Percentiles rank a stretch among this genome's conserved stretches.
Evolutionary conservation across 2,329 filamentous ascomycete species (phyloP).

Genomic region (Nannizziopsis barbatae): DNA sequence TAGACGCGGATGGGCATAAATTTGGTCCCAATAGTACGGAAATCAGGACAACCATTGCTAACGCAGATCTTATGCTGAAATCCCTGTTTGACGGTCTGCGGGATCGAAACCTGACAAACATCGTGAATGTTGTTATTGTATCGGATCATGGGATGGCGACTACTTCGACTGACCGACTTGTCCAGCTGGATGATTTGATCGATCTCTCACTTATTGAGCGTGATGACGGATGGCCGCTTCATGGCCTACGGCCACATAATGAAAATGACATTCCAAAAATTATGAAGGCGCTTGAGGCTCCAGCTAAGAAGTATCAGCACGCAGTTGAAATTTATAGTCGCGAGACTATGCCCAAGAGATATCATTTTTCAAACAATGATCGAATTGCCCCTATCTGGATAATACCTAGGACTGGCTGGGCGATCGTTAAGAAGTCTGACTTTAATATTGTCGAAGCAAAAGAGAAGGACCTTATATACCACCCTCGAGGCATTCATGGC

Average conservation of each 20-base stretch:
- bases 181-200: slow-evolving; percentile 83
- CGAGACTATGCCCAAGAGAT: slow-evolving; percentile 79
- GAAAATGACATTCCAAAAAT: slow-evolving; percentile 54
- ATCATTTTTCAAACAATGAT: slow-evolving; percentile 78
- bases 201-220: slow-evolving; percentile 68
- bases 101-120: slow-evolving; percentile 67
- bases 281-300: slow-evolving; percentile 45
- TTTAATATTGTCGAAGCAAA: slow-evolving; percentile 62
- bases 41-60: slow-evolving; percentile 62
- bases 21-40: slow-evolving; percentile 94
- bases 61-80: slow-evolving; percentile 75
- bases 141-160: slow-evolving; percentile 98
- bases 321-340: slow-evolving; percentile 79
- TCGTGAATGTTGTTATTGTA: slow-evolving; percentile 92
- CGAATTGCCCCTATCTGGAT: slow-evolving; percentile 94
- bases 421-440: slow-evolving; percentile 68
- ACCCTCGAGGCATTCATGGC: slow-evolving; percentile 76
- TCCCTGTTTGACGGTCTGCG: slow-evolving; percentile 65
- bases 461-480: slow-evolving; percentile 55
- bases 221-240: slow-evolving; percentile 87
- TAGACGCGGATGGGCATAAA: slow-evolving; percentile 74
- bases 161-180: slow-evolving; percentile 64
- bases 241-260: slow-evolving; percentile 72
- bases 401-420: slow-evolving; percentile 84
- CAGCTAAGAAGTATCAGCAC: slow-evolving; percentile 44